phyloP scores from a whole-genome alignment of 768 basidiomycete genomes.

The Boletus sp. region DNA sequence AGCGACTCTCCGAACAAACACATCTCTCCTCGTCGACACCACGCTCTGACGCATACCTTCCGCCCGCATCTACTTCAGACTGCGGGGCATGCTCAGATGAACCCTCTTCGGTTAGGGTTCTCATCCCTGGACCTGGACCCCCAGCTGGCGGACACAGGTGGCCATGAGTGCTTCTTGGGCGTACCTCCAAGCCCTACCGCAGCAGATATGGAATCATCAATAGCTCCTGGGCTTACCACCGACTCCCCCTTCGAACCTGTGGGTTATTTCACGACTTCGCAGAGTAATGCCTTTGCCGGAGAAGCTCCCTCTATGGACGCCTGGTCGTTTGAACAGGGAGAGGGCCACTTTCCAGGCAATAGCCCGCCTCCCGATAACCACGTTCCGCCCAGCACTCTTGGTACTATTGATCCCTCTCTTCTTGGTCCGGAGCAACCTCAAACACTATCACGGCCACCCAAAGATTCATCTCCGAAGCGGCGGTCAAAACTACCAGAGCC shows the following conservation, averaged over 20 bases:
- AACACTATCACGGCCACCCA: not conserved
- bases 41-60: conserved; percentile 4
- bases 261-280: conserved; percentile 2
- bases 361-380: not conserved
- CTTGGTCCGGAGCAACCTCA: conserved; percentile 17
- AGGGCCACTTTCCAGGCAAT: not conserved
- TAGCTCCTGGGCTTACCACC: not conserved
- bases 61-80: conserved; percentile 6
- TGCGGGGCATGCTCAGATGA: not conserved
- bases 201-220: not conserved
- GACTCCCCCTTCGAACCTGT: not conserved
- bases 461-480: not conserved
- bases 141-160: conserved; percentile 2
- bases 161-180: conserved; percentile 24
- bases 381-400: not conserved
- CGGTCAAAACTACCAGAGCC: conserved; percentile 22
- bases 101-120: conserved; percentile 3
- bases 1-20: conserved; percentile 20
- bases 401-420: conserved; percentile 32
- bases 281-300: not conserved
- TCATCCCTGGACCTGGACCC: conserved; percentile 7
- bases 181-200: conserved; percentile 25
- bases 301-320: not conserved
- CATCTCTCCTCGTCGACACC: not conserved
- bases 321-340: conserved; percentile 13